A percentile compares a stretch with the other conserved stretches of the same genome.
Conservation (phyloP, 106 monocot genomes). For the Apostasia ramifera region DNA sequence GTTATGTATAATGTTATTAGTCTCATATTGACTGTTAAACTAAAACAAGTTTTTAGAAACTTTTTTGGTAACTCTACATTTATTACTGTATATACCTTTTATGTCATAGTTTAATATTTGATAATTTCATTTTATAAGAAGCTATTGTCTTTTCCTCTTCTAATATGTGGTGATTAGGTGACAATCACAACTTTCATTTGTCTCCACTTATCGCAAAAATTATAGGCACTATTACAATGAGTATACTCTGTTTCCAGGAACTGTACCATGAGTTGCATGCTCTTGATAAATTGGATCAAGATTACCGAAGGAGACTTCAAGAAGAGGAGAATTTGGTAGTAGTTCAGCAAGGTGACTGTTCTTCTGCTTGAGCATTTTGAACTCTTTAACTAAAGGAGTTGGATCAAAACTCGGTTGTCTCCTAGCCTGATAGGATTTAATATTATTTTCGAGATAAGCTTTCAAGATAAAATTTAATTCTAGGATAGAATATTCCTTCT, state of each 20-base stretch:
- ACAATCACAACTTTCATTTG: background rate
- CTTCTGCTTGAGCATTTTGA: background rate
- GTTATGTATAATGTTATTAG: no score
- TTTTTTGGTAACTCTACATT: no score
- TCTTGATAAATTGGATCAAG: slow-evolving; percentile 93
- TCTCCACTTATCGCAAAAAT: no score
- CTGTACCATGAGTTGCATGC: slow-evolving; percentile 97
- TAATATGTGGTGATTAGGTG: background rate
- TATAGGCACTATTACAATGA: no score
- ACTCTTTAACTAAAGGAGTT: background rate
- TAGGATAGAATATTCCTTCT: no score
- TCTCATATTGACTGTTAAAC: no score
- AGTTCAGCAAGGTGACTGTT: slow-evolving; percentile 60
- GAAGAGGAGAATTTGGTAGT: slow-evolving; percentile 67
- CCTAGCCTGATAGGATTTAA: background rate
- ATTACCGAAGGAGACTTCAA: slow-evolving; percentile 72
- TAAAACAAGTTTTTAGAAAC: no score
- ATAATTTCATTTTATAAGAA: no score
- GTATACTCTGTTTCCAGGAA: slow-evolving; percentile 42
- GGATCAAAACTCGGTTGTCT: background rate
- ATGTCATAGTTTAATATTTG: no score
- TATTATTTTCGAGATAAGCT: no score
- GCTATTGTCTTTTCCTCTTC: background rate
- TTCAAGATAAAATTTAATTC: no score
- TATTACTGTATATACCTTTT: no score